Evolutionary conservation across 1,284 basidiomycete genomes (phyloP).

Genomic region (Leccinum subspadiceum): DNA sequence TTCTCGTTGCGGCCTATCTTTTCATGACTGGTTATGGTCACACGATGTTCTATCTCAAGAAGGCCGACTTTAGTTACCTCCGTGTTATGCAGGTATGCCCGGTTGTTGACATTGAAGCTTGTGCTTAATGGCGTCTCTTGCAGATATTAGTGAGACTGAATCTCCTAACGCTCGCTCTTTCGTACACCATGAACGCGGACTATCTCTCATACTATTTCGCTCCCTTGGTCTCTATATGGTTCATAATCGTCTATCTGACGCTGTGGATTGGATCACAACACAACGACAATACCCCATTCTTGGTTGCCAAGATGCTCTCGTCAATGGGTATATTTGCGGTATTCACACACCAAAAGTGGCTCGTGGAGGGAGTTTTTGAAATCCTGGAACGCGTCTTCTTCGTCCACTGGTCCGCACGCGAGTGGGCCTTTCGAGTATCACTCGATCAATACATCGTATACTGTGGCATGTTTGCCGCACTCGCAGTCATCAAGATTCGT

Average conservation of each 20-base stretch:
- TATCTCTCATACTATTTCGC: slow-evolving; percentile 90
- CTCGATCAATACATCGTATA: slow-evolving; percentile 89
- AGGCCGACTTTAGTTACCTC: slow-evolving; percentile 79
- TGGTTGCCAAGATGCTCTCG: slow-evolving; percentile 67
- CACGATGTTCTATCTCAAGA: slow-evolving; percentile 77
- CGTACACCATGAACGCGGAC: slow-evolving; percentile 88
- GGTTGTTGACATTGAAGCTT: not conserved
- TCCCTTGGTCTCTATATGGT: slow-evolving; percentile 82
- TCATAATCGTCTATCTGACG: slow-evolving; percentile 80
- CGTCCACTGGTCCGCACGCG: slow-evolving; percentile 79
- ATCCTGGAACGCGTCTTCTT: slow-evolving; percentile 63
- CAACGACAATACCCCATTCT: slow-evolving; percentile 69
- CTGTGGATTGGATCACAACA: slow-evolving; percentile 69
- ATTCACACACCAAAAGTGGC: slow-evolving; percentile 65
- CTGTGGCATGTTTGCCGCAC: slow-evolving; percentile 77
- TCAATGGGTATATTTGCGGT: slow-evolving; percentile 63
- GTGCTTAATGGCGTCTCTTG: slow-evolving; percentile 9
- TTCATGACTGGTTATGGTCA: slow-evolving; percentile 81
- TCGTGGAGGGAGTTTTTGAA: slow-evolving; percentile 64
- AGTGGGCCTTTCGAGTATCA: slow-evolving; percentile 85
- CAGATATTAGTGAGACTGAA: slow-evolving; percentile 82
- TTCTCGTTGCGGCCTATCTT: slow-evolving; percentile 84
- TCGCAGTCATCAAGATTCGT: slow-evolving; percentile 73
- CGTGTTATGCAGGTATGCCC: slow-evolving; percentile 63
- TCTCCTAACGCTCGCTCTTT: slow-evolving; percentile 75